Evolutionary conservation across 1,284 basidiomycete species (phyloP).

Genomic region (Xerocomus nothofagi): DNA sequence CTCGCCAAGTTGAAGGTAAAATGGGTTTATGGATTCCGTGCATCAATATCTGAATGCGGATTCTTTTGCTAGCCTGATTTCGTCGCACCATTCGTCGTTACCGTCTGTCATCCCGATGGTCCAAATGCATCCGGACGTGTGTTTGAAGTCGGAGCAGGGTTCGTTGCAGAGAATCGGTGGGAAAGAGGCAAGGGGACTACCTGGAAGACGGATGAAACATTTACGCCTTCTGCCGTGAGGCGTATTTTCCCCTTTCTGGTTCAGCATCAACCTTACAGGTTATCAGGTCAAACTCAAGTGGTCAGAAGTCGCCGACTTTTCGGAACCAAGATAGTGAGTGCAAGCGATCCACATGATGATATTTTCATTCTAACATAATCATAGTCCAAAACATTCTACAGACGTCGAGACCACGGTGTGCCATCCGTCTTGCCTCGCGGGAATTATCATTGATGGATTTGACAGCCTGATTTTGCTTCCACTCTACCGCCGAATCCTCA

Average conservation of each 20-base stretch:
- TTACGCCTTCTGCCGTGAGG: slow-evolving; percentile 91
- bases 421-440: not conserved
- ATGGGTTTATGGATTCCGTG: not conserved
- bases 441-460: slow-evolving; percentile 3
- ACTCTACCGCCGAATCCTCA: slow-evolving; percentile 74
- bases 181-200: slow-evolving; percentile 86
- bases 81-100: slow-evolving; percentile 90
- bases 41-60: not conserved
- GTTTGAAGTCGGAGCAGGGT: slow-evolving; percentile 96
- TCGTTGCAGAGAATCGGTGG: slow-evolving; percentile 90
- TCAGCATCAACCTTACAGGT: slow-evolving; percentile 2
- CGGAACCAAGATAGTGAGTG: slow-evolving; percentile 69
- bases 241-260: not conserved
- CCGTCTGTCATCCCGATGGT: slow-evolving; percentile 74
- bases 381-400: slow-evolving; percentile 64
- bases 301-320: slow-evolving; percentile 83
- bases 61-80: slow-evolving; percentile 69
- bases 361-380: slow-evolving; percentile 3
- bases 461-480: slow-evolving; percentile 70
- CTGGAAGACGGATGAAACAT: slow-evolving; percentile 89
- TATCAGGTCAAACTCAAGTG: slow-evolving; percentile 76
- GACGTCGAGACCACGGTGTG: slow-evolving; percentile 71
- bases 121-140: slow-evolving; percentile 85
- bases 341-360: not conserved
- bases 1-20: slow-evolving; percentile 82